A percentile compares a stretch with the other conserved stretches of the same genome.
Evolutionary conservation across 2,329 filamentous ascomycete species (phyloP).

Genomic region (Pleomassaria siparia): DNA sequence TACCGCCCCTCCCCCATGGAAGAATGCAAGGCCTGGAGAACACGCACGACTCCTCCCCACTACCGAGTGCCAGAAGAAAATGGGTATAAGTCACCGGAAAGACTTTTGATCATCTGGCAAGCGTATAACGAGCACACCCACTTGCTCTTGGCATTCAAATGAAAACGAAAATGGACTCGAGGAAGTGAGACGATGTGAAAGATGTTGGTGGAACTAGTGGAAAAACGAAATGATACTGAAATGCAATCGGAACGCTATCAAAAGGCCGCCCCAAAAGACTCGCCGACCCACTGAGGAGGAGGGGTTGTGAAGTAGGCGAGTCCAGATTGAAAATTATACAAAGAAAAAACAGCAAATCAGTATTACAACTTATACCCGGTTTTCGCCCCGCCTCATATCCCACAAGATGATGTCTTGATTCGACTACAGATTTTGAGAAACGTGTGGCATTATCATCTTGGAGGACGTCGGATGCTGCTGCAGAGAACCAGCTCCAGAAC

Average conservation of each 20-base stretch:
- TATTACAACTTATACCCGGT: not conserved
- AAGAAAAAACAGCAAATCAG: conserved; percentile 3
- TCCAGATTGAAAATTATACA: conserved; percentile 9
- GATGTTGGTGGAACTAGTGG: not conserved
- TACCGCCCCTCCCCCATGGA: too few relatives aligned
- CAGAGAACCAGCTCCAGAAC: conserved; percentile 35
- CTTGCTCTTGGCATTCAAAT: conserved; percentile 4
- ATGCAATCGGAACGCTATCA: conserved; percentile 11
- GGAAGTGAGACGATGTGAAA: not conserved
- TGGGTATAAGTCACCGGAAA: not conserved
- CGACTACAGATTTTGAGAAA: not conserved
- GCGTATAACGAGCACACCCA: not conserved
- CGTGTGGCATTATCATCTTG: not conserved
- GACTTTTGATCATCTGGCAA: not conserved
- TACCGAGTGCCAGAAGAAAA: not conserved
- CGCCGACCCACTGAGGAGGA: not conserved
- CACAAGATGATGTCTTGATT: not conserved
- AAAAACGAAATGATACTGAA: conserved; percentile 2
- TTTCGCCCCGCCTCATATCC: not conserved
- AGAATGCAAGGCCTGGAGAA: not conserved
- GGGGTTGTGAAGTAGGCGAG: not conserved
- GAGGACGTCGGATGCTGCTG: conserved; percentile 17
- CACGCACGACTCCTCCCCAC: not conserved
- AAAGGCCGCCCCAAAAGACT: conserved; percentile 11
- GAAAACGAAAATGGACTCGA: not conserved